These are phyloP conservation scores for Schwanniomyces pseudopolymorphus DNA, from an alignment of 805 yeast species.

Conservation along the genomic window DNA sequence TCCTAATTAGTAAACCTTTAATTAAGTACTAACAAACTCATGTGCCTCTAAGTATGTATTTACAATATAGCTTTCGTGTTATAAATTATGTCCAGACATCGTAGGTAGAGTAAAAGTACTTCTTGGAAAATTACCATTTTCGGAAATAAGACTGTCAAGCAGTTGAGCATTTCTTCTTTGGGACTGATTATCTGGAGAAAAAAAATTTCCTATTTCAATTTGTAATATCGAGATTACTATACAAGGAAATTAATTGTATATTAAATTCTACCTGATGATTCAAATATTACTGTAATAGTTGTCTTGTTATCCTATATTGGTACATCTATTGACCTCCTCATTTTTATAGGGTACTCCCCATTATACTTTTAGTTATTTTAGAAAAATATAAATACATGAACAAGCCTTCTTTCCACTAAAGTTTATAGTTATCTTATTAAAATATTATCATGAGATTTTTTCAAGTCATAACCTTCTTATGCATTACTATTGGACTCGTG, in stretches of 20 bases:
- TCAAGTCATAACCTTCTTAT: background rate
- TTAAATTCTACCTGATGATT: background rate
- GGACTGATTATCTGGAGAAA: background rate
- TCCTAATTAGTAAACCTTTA: background rate
- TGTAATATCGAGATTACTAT: slow-evolving; percentile 1
- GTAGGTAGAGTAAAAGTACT: background rate
- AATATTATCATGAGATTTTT: background rate
- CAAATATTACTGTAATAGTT: background rate
- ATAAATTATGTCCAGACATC: too few relatives aligned
- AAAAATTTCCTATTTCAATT: background rate
- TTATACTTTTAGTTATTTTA: background rate
- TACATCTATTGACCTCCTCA: background rate
- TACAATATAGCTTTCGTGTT: too few relatives aligned
- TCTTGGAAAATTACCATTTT: background rate
- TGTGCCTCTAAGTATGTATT: too few relatives aligned
- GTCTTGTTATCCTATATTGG: background rate
- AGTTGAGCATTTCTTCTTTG: background rate
- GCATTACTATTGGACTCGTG: background rate
- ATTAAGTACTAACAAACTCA: too few relatives aligned
- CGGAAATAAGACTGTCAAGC: background rate
- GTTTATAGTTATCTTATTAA: background rate
- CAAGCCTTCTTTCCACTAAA: background rate
- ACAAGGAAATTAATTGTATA: background rate
- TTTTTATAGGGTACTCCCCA: background rate
- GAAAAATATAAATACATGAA: background rate